A percentile compares a stretch with the other conserved stretches of the same genome.
Conservation (phyloP, 2,329 filamentous ascomycete genomes). For the Arthroderma sp. region DNA sequence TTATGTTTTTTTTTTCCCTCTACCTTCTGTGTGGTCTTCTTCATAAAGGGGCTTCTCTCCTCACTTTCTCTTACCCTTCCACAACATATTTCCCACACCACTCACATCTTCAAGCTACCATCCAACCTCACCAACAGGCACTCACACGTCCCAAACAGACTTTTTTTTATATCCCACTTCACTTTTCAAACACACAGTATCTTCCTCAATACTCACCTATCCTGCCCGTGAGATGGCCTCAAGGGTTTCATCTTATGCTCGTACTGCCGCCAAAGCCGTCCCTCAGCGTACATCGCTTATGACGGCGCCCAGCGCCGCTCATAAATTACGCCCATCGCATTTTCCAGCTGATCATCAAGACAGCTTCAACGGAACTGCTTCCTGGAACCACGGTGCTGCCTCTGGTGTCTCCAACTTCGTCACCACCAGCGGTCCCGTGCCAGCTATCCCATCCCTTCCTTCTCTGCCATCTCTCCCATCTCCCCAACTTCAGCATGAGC, state of each 20-base stretch:
- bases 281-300: neutral
- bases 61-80: neutral
- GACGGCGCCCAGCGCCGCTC: neutral
- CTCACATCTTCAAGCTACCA: neutral
- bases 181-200: neutral
- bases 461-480: too few relatives aligned
- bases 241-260: slow-evolving; percentile 1
- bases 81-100: neutral
- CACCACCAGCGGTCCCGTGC: neutral
- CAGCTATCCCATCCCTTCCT: too few relatives aligned
- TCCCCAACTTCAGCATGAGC: too few relatives aligned
- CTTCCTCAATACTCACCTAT: neutral
- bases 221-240: slow-evolving; percentile 2
- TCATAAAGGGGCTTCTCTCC: neutral
- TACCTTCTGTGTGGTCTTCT: neutral
- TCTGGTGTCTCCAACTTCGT: neutral
- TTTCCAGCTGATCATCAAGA: neutral
- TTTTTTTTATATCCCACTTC: neutral
- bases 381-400: neutral
- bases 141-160: too few relatives aligned
- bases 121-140: too few relatives aligned
- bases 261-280: slow-evolving; percentile 1
- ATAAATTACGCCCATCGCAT: slow-evolving; percentile 1
- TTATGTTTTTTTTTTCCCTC: neutral
- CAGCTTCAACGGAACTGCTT: neutral